These are phyloP conservation scores for Crinitomyces ghanaensis DNA, from an alignment of 805 yeast species.

Conservation along the genomic window DNA sequence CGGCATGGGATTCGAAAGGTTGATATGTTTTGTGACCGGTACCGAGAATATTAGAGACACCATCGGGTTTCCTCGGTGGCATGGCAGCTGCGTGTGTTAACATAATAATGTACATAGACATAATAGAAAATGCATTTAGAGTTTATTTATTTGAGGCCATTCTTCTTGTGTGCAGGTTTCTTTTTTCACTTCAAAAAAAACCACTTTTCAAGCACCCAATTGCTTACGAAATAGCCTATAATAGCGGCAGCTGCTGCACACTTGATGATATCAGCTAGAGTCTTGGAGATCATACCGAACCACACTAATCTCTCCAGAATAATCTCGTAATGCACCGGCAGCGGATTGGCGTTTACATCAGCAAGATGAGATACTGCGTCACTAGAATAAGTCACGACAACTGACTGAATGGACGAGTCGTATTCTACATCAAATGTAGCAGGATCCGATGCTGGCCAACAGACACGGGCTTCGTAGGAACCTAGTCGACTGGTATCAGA, in stretches of 20 bases:
- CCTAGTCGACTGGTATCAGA: too few relatives aligned
- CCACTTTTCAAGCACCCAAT: too few relatives aligned
- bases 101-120: constrained; percentile 1
- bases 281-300: constrained; percentile 9
- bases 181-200: too few relatives aligned
- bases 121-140: too few relatives aligned
- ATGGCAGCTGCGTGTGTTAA: constrained; percentile 39
- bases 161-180: too few relatives aligned
- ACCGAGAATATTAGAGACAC: constrained; percentile 77
- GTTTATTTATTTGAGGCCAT: too few relatives aligned
- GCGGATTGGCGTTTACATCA: constrained; percentile 10
- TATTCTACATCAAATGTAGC: constrained; percentile 17
- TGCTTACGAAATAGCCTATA: too few relatives aligned
- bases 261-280: constrained; percentile 11
- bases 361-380: constrained; percentile 10
- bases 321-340: constrained; percentile 9
- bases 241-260: too few relatives aligned
- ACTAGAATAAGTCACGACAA: constrained; percentile 7
- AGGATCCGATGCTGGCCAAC: constrained; percentile 28
- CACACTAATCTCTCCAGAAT: constrained; percentile 10
- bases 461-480: constrained; percentile 24
- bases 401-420: constrained; percentile 7
- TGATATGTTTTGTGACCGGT: constrained; percentile 60
- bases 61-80: constrained; percentile 75
- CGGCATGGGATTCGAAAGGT: constrained; percentile 88